Conservation (phyloP, 768 basidiomycete genomes). For the Strobilomyces dryophilus region DNA sequence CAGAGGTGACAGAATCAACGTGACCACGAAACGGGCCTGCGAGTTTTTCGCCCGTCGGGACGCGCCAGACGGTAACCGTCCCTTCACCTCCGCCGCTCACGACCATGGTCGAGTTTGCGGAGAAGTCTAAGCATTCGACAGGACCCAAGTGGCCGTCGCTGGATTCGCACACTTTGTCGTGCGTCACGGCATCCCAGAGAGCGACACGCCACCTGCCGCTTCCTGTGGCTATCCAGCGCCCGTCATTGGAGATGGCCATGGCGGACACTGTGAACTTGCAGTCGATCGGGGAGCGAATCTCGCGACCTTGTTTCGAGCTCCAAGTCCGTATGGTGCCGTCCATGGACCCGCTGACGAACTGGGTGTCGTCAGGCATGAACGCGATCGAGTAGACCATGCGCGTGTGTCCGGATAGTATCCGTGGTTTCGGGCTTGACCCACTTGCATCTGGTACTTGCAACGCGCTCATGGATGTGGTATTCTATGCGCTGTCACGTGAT, state of each 20-base stretch:
- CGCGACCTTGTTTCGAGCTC: neutral
- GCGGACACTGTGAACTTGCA: neutral
- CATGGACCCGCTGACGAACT: slow-evolving; percentile 3
- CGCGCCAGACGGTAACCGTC: slow-evolving; percentile 4
- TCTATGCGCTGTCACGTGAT: neutral
- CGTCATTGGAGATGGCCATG: slow-evolving; percentile 4
- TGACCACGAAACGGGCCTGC: slow-evolving; percentile 1
- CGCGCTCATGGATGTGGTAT: neutral
- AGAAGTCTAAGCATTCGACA: neutral
- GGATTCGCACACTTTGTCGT: neutral
- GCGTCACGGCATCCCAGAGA: slow-evolving; percentile 2
- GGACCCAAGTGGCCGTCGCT: neutral
- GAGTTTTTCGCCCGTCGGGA: neutral
- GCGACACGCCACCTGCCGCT: slow-evolving; percentile 4
- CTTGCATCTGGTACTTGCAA: neutral
- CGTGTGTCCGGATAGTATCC: slow-evolving; percentile 1
- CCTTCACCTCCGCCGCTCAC: slow-evolving; percentile 3
- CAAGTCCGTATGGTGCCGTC: neutral
- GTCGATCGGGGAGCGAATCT: neutral
- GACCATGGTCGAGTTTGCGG: neutral
- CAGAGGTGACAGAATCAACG: neutral
- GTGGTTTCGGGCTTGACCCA: neutral
- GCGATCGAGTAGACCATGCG: slow-evolving; percentile 1
- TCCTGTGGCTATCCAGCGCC: slow-evolving; percentile 7
- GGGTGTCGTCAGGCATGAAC: slow-evolving; percentile 1